Percentiles rank a stretch among this genome's conserved stretches.
Evolutionary conservation across 192 early-diverging fungal species (phyloP).

Genomic region (Coemansia sp.): DNA sequence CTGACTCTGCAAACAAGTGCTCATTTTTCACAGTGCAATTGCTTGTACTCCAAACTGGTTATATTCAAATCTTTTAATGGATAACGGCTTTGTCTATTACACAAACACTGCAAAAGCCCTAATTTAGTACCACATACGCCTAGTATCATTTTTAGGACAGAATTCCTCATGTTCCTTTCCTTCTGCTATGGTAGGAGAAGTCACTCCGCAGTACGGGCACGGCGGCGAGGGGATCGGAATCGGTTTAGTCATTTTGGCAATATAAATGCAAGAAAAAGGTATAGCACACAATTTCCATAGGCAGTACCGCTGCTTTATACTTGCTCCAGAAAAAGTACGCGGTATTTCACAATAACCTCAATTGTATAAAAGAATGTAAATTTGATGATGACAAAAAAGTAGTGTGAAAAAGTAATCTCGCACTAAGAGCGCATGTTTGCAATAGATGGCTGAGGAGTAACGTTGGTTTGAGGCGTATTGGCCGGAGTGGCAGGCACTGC

Average conservation of each 20-base stretch:
- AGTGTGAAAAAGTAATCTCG: neutral
- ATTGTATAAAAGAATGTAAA: neutral
- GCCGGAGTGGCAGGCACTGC: conserved; percentile 51
- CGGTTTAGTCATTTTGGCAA: neutral
- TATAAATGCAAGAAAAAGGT: neutral
- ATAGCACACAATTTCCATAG: no score
- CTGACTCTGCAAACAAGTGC: no score
- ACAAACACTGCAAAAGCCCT: no score
- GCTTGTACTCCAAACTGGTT: no score
- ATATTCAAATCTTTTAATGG: no score
- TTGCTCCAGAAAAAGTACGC: no score
- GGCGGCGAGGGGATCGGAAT: neutral
- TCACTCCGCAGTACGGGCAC: neutral
- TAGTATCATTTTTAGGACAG: no score
- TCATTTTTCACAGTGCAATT: no score
- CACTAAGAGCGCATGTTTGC: conserved; percentile 8
- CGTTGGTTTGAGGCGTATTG: conserved; percentile 15
- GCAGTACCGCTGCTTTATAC: no score
- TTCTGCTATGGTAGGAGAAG: neutral
- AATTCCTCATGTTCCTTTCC: no score
- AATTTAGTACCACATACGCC: no score
- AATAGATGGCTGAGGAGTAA: conserved; percentile 25
- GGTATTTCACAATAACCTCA: neutral
- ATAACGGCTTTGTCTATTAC: no score
- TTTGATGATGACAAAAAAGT: neutral